Base-by-base conservation (phyloP, 202 grass and related monocot species). In the Panicum hallii region DNA sequence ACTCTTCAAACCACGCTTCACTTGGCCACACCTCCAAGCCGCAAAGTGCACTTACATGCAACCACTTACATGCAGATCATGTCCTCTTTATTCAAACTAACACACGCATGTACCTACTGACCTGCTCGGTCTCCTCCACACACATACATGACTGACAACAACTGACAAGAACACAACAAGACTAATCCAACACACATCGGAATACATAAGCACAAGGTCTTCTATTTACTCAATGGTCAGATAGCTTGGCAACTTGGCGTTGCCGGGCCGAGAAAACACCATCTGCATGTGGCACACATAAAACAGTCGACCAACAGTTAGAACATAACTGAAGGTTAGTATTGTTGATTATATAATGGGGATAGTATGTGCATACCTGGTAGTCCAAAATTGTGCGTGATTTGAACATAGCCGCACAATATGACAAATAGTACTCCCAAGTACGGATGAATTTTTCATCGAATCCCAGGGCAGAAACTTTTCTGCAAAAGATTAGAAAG, bases 371-470 rank as follows among this genome's bases (percentile, higher is more conserved):
- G 20, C 63, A 38, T 80, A 90, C 91, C 88, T 95, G 95, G 80
- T 88, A 93, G 58, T 83, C 50, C 36, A 88, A 82, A 75, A 86
- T 58, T 5, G 86, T 89, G 17, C 89, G 88, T 11, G 91, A 89
- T 56, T 90, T 95, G 36, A 98, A 98, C 32, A 86, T 56, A 76
- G 95, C 91, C 0, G 91, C 93, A 19, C 83, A 89, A 41, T 98
- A 98, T 4, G 87, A 53, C 67, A 98, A 98, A 64, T 98, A 98
- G 22, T 95, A 95, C 69, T 95, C 91, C 93, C 95, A 98, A 4
- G 63, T 87, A 22, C 90, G 89, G 30, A 93, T 81, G 38, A 97
- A 93, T 52, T 88, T 94, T 3, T 97, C 90, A 3, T 91, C 95
- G 71, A 97, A 97, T 44, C 95, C 95, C 4, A 95, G 62, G 6